Base-by-base conservation (phyloP, 768 basidiomycete genomes). In the Piloderma croceum region DNA sequence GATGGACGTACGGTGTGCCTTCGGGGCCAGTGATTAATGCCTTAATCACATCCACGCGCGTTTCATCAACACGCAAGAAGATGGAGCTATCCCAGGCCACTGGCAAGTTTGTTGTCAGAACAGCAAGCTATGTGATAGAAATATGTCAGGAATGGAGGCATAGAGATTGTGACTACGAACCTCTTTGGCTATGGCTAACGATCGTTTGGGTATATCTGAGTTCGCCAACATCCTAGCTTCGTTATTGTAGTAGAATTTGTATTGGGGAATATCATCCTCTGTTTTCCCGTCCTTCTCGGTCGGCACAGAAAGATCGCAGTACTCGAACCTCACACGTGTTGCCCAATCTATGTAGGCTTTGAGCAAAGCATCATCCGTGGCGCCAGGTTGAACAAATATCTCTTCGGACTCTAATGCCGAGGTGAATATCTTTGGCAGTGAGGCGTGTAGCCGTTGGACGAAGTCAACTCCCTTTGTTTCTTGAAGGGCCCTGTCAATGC, bases 101-200 rank as follows among this genome's bases (percentile, higher is more conserved):
- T n/a, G 93, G 93, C 19, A 97, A 68, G 56, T 91, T 93, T 9
- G 90, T 92, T 3, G 91, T 91, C 38, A 97, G 73, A 27, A 93
- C 89, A 2, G 93, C 91, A 45, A 96, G 80, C 90, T 91, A 45
- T 29, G 47, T n/a, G 44, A 45, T 36, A 24, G 38, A 41, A 23
- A 45, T 24, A 49, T 37, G 36, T 36, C 39, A n/a, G 19, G 34
- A 23, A 7, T n/a, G 31, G 11, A 12, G 21, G 34, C 13, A 35
- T 21, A 10, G 17, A 9, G 4, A 46, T 24, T 6, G 6, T 18
- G 12, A 20, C 18, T 24, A 42, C 54, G 48, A 44, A 84, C 86
- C 76, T 94, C 91, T 64, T 96, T 97, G 3, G 93, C 93, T 46
- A 97, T 96, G 7, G 92, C 92, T 43, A 96, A 69, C 1, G 88